These are phyloP conservation scores for Colletotrichum tropicicola DNA, from an alignment of 2,329 filamentous ascomycete species.

Conservation along the genomic window DNA sequence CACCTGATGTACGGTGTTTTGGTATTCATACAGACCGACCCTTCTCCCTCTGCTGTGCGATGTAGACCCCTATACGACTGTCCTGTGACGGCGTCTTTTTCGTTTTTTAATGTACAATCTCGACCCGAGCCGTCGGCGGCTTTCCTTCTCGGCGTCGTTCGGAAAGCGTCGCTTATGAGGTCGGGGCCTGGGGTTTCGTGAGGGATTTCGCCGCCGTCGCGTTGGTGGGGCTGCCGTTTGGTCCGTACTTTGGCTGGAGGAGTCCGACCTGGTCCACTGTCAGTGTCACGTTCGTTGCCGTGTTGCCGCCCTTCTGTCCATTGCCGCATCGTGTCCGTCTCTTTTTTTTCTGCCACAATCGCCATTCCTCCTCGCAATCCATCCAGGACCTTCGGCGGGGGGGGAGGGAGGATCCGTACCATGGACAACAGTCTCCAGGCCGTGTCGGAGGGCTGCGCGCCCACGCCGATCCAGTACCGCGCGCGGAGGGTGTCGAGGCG, in stretches of 20 bases:
- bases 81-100: too few relatives aligned
- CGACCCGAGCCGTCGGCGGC: too few relatives aligned
- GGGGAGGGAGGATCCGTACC: slow-evolving; percentile 56
- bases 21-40: neutral
- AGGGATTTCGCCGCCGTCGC: slow-evolving; percentile 27
- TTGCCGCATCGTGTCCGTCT: neutral
- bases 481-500: slow-evolving; percentile 83
- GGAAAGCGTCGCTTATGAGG: neutral
- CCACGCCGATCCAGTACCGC: slow-evolving; percentile 96
- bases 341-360: too few relatives aligned
- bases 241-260: slow-evolving; percentile 45
- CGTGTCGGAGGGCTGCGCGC: slow-evolving; percentile 91
- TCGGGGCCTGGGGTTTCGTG: neutral
- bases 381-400: neutral
- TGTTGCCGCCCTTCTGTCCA: neutral
- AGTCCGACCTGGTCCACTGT: slow-evolving; percentile 46
- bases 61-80: too few relatives aligned
- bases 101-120: too few relatives aligned
- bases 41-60: too few relatives aligned
- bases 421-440: slow-evolving; percentile 87
- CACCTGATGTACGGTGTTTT: neutral
- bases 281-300: neutral
- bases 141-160: neutral
- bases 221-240: slow-evolving; percentile 26
- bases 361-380: too few relatives aligned